Percentiles rank a stretch among this genome's conserved stretches.
Conservation (phyloP, 2,329 filamentous ascomycete species). For the Neopestalotiopsis sp. region DNA sequence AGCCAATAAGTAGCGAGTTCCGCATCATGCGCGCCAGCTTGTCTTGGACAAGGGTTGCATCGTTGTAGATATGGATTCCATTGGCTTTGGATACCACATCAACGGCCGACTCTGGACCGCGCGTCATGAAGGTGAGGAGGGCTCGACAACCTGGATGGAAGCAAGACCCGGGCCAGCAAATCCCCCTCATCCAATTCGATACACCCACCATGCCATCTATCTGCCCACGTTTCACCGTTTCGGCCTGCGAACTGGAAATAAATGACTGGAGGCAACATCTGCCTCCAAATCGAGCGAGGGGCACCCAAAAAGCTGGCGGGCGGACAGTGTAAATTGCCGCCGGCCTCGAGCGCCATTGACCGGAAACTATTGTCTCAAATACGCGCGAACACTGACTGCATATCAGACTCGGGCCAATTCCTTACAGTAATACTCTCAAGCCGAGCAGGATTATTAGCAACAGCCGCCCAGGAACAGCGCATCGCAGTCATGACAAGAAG, state of each 20-base stretch:
- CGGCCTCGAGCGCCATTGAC: conserved; percentile 2
- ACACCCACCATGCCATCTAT: conserved; percentile 31
- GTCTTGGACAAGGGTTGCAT: conserved; percentile 13
- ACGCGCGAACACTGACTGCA: neutral
- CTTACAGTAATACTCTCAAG: neutral
- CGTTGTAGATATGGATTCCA: conserved; percentile 14
- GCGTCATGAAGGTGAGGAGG: conserved; percentile 10
- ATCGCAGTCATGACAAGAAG: neutral
- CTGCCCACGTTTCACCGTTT: conserved; percentile 37
- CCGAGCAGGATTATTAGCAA: neutral
- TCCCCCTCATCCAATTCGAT: conserved; percentile 20
- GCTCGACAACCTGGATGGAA: conserved; percentile 4
- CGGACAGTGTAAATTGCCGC: conserved; percentile 10
- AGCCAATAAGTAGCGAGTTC: conserved; percentile 17
- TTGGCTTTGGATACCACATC: conserved; percentile 18
- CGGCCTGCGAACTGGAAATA: conserved; percentile 29
- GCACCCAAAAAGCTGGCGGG: conserved; percentile 1
- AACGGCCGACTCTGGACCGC: conserved; percentile 12
- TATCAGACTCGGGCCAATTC: neutral
- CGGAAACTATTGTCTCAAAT: conserved; percentile 3
- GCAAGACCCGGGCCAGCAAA: conserved; percentile 14
- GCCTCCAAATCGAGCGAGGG: conserved; percentile 6
- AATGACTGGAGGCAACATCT: conserved; percentile 11
- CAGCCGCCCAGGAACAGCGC: neutral
- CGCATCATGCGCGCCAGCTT: conserved; percentile 15